phyloP scores from a whole-genome alignment of 164 flowering plant genomes.

The Chimonanthus praecox region DNA sequence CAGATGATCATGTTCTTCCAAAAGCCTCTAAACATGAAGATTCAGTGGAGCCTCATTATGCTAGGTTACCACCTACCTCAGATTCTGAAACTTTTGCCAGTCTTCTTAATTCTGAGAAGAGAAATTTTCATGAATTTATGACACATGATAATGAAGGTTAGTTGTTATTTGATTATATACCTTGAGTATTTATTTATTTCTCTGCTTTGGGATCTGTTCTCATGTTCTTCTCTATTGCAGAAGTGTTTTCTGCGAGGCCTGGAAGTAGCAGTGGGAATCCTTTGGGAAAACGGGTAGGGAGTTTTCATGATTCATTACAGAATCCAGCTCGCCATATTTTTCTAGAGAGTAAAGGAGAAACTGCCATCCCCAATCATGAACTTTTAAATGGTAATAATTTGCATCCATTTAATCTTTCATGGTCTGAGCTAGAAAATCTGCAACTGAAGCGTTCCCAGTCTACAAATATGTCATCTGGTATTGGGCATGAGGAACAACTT shows the following conservation, averaged over 20 bases:
- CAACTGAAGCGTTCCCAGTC: slow-evolving; percentile 33
- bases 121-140: slow-evolving; percentile 36
- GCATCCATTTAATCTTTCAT: slow-evolving; percentile 72
- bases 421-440: slow-evolving; percentile 72
- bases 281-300: slow-evolving; percentile 23
- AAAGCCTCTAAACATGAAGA: slow-evolving; percentile 30
- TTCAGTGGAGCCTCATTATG: slow-evolving; percentile 16
- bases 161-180: slow-evolving; percentile 5
- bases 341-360: slow-evolving; percentile 28
- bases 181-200: too few species aligned
- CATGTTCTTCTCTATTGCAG: slow-evolving; percentile 27
- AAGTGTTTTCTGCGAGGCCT: slow-evolving; percentile 55
- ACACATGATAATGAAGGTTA: slow-evolving; percentile 58
- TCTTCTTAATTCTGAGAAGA: slow-evolving; percentile 28
- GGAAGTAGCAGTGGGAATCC: slow-evolving; percentile 36
- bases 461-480: slow-evolving; percentile 30
- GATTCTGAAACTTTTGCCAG: slow-evolving; percentile 1
- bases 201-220: background rate
- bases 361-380: slow-evolving; percentile 22
- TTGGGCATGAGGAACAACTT: slow-evolving; percentile 19
- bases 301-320: slow-evolving; percentile 22
- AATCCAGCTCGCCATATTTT: slow-evolving; percentile 23
- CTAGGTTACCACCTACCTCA: background rate
- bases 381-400: slow-evolving; percentile 31
- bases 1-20: slow-evolving; percentile 27